Evolutionary conservation across 2,329 filamentous ascomycete genomes (phyloP).

Genomic region (Verticillium dahliae): DNA sequence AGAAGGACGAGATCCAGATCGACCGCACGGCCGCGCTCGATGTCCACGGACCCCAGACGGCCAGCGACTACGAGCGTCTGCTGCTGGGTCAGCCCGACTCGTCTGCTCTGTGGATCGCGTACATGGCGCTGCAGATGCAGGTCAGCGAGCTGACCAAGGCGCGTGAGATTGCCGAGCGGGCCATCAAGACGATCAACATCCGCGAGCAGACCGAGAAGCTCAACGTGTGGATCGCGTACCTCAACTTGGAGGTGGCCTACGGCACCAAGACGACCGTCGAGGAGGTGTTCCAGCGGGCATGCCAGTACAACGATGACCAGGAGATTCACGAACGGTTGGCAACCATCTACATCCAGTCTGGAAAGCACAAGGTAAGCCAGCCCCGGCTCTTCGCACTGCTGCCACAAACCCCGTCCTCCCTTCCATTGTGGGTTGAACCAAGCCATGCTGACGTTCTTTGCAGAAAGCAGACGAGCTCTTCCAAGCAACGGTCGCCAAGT

Average conservation of each 20-base stretch:
- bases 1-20: conserved; percentile 70
- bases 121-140: conserved; percentile 98
- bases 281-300: conserved; percentile 83
- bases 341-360: conserved; percentile 91
- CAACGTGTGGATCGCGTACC: conserved; percentile 89
- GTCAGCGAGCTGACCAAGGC: conserved; percentile 84
- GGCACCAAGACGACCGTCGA: conserved; percentile 78
- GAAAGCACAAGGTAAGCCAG: conserved; percentile 67
- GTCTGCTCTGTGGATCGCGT: conserved; percentile 89
- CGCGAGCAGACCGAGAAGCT: conserved; percentile 88
- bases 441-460: conserved; percentile 7
- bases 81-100: conserved; percentile 88
- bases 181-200: conserved; percentile 84
- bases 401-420: too few species aligned
- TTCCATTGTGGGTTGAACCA: neutral
- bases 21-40: conserved; percentile 92
- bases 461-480: conserved; percentile 87
- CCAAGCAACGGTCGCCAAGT: conserved; percentile 81
- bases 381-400: neutral
- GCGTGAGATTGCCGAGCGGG: conserved; percentile 82
- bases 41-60: conserved; percentile 77
- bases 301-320: conserved; percentile 86
- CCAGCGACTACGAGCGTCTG: conserved; percentile 88
- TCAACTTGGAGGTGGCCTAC: conserved; percentile 91
- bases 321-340: conserved; percentile 85